Evolutionary conservation across 2,329 filamentous ascomycete genomes (phyloP), one percentile per base, ranked within the genome.

Genomic region (Gnomoniopsis sp.): DNA sequence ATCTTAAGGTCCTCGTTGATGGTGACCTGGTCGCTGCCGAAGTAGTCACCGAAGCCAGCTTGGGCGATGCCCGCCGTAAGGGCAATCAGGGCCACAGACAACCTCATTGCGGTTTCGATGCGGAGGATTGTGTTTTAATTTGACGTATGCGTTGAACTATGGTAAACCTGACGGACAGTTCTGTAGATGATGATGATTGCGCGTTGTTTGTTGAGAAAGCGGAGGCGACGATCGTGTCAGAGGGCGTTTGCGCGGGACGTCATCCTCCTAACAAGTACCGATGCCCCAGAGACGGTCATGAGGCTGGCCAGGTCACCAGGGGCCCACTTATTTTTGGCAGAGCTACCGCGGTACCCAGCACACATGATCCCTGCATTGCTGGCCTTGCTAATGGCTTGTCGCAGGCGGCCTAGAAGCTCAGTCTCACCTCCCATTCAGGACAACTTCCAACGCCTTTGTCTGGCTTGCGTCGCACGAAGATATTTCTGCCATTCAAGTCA

Each of bases 1-100:
- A 97, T 89, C 64, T 87, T 82, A 72, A 83, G 78, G 49, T 83
- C 75, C 26, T 78, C 77, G 59, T 78, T 77, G 55, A 77, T 74
- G 59, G 79, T 72, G 58, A 79, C 74, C 63, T 79, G 76, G 49
- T 77, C 74, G 61, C 71, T 68, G 65, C 78, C 76, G 62, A 82
- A 82, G 53, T 49, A 59, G 68, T 75, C 73, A 69, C 71, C 73
- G 63, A 76, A 79, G 60, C 74, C 71, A 63, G 70, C 71, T 58
- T 77, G 77, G 57, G 80, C 76, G 54, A 74, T 75, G 64, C 67
- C 74, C 57, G 77, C 72, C 59, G 83, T 69, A 58, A 79, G 74
- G 62, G 77, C 76, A 64, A 80, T 68, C 64, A 78, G 70, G 56
- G 76, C 68, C 33, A 71, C 65, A 55, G 75, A 73, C 67, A 78